These are phyloP conservation scores for Amanita brunnescens DNA, from an alignment of 768 basidiomycete species.

Conservation along the genomic window DNA sequence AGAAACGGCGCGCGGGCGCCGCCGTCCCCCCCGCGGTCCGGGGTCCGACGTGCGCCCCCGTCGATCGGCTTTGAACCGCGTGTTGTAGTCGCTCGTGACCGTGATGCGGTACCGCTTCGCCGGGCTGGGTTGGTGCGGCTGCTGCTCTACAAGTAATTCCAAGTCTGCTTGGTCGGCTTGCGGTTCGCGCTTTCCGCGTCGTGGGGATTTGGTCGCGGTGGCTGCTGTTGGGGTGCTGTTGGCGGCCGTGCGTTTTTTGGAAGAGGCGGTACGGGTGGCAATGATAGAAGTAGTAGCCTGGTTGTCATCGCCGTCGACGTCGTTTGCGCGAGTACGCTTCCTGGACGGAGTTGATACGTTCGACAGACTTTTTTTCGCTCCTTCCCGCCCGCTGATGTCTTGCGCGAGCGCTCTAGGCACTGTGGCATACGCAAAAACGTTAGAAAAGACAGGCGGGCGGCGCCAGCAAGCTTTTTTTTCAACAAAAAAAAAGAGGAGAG, in stretches of 20 bases:
- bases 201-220: neutral
- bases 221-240: neutral
- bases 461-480: too few species aligned
- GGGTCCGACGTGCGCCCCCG: conserved; percentile 1
- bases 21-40: neutral
- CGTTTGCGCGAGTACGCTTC: neutral
- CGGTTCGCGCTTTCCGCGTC: neutral
- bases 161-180: neutral
- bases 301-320: neutral
- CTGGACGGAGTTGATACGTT: too few species aligned
- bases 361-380: too few species aligned
- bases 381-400: too few species aligned
- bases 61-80: conserved; percentile 3
- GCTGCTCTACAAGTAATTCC: too few species aligned
- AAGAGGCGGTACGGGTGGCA: neutral
- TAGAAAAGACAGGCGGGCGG: too few species aligned
- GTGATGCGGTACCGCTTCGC: neutral
- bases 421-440: neutral
- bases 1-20: too few species aligned
- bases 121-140: too few species aligned
- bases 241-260: too few species aligned
- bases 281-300: neutral
- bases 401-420: neutral
- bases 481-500: neutral
- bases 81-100: conserved; percentile 6